Conservation (phyloP, 2,329 filamentous ascomycete genomes). For the Mycosphaerella sp. region DNA sequence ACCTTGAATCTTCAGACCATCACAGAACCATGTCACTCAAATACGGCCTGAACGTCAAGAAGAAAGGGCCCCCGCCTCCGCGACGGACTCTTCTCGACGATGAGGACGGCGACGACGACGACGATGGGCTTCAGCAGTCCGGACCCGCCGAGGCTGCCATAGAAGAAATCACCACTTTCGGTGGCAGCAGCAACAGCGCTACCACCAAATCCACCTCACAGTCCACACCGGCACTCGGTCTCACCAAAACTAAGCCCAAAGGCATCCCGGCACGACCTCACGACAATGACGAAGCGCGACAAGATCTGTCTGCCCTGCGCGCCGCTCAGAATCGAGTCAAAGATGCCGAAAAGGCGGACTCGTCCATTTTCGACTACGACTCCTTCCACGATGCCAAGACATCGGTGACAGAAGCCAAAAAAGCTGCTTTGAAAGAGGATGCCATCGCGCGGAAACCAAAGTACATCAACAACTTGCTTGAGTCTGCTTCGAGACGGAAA, state of each 20-base stretch:
- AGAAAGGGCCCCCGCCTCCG: slow-evolving; percentile 22
- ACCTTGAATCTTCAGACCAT: no score
- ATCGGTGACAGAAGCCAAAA: slow-evolving; percentile 48
- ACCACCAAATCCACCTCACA: slow-evolving; percentile 9
- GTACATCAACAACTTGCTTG: slow-evolving; percentile 69
- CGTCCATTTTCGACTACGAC: slow-evolving; percentile 80
- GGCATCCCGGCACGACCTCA: slow-evolving; percentile 37
- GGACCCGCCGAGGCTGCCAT: slow-evolving; percentile 36
- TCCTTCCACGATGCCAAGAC: slow-evolving; percentile 72
- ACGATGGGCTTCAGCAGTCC: slow-evolving; percentile 17
- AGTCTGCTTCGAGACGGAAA: slow-evolving; percentile 68
- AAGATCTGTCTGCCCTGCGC: slow-evolving; percentile 54
- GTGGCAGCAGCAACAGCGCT: slow-evolving; percentile 45
- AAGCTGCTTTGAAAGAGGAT: slow-evolving; percentile 47
- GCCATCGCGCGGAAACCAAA: slow-evolving; percentile 60
- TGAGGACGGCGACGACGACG: slow-evolving; percentile 27
- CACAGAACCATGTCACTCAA: slow-evolving; percentile 30
- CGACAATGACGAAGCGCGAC: slow-evolving; percentile 37
- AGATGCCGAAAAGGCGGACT: slow-evolving; percentile 60
- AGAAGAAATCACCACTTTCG: slow-evolving; percentile 52
- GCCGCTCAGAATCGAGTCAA: slow-evolving; percentile 57
- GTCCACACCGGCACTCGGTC: slow-evolving; percentile 29
- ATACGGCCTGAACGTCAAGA: slow-evolving; percentile 34
- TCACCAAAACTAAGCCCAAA: slow-evolving; percentile 29
- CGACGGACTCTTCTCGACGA: slow-evolving; percentile 22